These are phyloP conservation scores for Sarcodon aspratus DNA, from an alignment of 768 basidiomycete genomes.

Conservation along the genomic window DNA sequence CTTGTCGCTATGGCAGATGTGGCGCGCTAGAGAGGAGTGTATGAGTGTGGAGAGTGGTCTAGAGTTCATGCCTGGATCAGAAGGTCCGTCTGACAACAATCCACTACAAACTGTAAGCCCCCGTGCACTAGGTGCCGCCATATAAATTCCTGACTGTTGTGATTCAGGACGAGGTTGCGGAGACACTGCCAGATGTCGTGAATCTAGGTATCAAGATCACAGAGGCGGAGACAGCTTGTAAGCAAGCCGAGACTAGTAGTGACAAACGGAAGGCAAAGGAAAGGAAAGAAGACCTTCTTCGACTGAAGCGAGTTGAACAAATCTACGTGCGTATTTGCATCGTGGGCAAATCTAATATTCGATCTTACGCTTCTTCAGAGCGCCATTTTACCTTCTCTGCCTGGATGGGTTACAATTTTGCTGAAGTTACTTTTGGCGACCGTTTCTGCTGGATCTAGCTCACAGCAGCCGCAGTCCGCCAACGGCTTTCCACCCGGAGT, in stretches of 20 bases:
- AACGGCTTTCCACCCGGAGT: slow-evolving; percentile 65
- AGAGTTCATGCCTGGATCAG: slow-evolving; percentile 64
- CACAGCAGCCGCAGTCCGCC: slow-evolving; percentile 56
- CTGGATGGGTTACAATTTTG: slow-evolving; percentile 87
- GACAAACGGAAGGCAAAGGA: slow-evolving; percentile 58
- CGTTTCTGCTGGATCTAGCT: slow-evolving; percentile 68
- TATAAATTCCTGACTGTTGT: slow-evolving; percentile 1
- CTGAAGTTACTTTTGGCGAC: slow-evolving; percentile 89
- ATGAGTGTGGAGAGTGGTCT: slow-evolving; percentile 90
- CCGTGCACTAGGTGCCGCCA: slow-evolving; percentile 23
- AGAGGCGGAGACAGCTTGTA: slow-evolving; percentile 44
- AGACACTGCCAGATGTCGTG: slow-evolving; percentile 63
- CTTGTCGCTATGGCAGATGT: slow-evolving; percentile 85
- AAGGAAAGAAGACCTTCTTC: slow-evolving; percentile 70
- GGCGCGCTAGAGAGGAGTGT: slow-evolving; percentile 91
- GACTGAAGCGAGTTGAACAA: slow-evolving; percentile 81
- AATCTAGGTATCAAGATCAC: slow-evolving; percentile 62
- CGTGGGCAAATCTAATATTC: not conserved
- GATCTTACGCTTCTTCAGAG: slow-evolving; percentile 34
- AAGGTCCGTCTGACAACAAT: slow-evolving; percentile 39
- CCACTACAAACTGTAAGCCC: slow-evolving; percentile 16
- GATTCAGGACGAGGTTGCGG: slow-evolving; percentile 46
- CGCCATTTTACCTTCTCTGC: slow-evolving; percentile 70
- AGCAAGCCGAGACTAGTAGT: slow-evolving; percentile 33
- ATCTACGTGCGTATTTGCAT: slow-evolving; percentile 63